Conservation (phyloP, 768 basidiomycete species). For the Cantharellus cinnabarinus region DNA sequence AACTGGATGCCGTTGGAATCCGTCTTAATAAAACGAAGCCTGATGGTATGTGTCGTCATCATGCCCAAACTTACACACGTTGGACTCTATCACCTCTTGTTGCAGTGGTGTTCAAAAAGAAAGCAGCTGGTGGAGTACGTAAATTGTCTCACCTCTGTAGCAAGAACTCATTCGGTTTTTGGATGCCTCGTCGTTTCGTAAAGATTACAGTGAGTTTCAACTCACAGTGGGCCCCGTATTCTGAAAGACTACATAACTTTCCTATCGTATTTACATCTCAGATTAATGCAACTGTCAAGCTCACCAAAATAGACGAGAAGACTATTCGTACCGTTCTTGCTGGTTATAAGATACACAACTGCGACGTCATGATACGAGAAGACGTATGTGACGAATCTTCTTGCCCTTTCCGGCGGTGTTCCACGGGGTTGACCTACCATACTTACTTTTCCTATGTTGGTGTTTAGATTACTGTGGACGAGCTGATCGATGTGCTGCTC, state of each 20-base stretch:
- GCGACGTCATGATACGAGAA: slow-evolving; percentile 96
- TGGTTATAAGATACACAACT: slow-evolving; percentile 82
- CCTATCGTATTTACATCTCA: slow-evolving; percentile 12
- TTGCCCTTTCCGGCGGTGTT: background rate
- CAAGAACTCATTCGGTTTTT: background rate
- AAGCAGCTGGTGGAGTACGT: slow-evolving; percentile 77
- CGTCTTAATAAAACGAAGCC: slow-evolving; percentile 77
- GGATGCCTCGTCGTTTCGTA: background rate
- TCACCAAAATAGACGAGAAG: slow-evolving; percentile 88
- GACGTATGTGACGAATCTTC: slow-evolving; percentile 36
- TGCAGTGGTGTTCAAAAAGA: slow-evolving; percentile 77
- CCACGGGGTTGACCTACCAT: no score
- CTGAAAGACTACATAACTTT: background rate
- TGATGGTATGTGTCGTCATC: slow-evolving; percentile 24
- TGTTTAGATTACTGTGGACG: slow-evolving; percentile 71
- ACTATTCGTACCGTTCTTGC: slow-evolving; percentile 85
- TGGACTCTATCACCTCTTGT: background rate
- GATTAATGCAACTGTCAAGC: slow-evolving; percentile 80
- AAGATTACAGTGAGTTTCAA: background rate
- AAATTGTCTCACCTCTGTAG: background rate
- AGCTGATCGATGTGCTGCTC: slow-evolving; percentile 96
- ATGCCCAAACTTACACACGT: background rate
- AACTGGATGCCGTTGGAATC: slow-evolving; percentile 93
- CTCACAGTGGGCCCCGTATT: background rate
- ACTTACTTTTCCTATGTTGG: background rate